These are phyloP conservation scores for Pythium myriotylum DNA, from an alignment of 352 stramenopile species.

Conservation along the genomic window DNA sequence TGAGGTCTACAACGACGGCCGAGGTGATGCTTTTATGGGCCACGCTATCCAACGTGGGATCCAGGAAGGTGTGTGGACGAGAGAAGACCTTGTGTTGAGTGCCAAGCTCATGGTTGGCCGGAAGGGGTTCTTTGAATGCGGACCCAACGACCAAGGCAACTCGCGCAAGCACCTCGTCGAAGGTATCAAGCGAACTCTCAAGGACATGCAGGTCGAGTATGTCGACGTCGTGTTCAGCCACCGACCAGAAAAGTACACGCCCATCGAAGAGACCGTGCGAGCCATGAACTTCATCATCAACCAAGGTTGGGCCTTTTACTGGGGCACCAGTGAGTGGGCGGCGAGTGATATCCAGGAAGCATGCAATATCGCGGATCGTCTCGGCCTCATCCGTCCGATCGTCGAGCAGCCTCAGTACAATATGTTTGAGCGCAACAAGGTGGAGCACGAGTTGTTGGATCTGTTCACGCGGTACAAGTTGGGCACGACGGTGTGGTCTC, in stretches of 20 bases:
- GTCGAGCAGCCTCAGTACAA: conserved; percentile 59
- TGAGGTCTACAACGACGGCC: conserved; percentile 27
- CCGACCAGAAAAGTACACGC: conserved; percentile 31
- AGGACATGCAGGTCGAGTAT: conserved; percentile 24
- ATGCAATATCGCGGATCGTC: conserved; percentile 30
- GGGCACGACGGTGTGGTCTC: conserved; percentile 44
- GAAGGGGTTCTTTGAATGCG: too few relatives aligned
- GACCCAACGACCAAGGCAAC: too few relatives aligned
- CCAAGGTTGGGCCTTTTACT: conserved; percentile 26
- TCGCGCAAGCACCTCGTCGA: too few relatives aligned
- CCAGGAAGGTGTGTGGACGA: too few relatives aligned
- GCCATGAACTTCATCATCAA: conserved; percentile 47
- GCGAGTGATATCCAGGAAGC: conserved; percentile 47
- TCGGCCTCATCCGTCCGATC: conserved; percentile 28
- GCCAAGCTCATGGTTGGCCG: conserved; percentile 62
- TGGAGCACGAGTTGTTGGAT: conserved; percentile 42
- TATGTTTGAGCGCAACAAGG: conserved; percentile 39
- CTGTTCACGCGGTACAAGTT: conserved; percentile 42
- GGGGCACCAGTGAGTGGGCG: conserved; percentile 53
- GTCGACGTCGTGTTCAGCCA: conserved; percentile 46
- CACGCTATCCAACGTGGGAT: conserved; percentile 28
- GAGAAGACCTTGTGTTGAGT: conserved; percentile 44
- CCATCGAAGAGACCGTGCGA: conserved; percentile 49
- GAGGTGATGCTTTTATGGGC: conserved; percentile 37
- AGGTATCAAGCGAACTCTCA: too few relatives aligned